Evolutionary conservation across 2,329 filamentous ascomycete genomes (phyloP).

Genomic region (Colletotrichum sp.): DNA sequence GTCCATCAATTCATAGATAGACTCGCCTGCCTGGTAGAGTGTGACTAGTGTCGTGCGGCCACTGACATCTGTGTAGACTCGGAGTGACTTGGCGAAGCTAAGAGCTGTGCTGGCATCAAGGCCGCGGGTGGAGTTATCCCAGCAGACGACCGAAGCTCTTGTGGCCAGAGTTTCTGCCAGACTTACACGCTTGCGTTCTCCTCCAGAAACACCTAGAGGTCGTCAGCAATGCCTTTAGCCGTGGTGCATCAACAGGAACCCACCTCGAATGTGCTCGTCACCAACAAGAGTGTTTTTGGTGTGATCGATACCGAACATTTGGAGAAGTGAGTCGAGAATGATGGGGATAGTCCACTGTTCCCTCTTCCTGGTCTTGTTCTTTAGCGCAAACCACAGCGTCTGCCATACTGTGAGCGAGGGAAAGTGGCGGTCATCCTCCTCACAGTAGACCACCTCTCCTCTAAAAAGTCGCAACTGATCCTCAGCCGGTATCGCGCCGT

Average conservation of each 20-base stretch:
- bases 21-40: conserved; percentile 48
- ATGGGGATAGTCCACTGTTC: conserved; percentile 68
- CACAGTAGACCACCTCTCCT: conserved; percentile 80
- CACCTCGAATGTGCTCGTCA: conserved; percentile 72
- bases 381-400: conserved; percentile 75
- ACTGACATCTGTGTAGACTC: conserved; percentile 77
- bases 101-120: conserved; percentile 80
- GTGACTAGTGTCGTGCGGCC: conserved; percentile 58
- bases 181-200: conserved; percentile 80
- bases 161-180: conserved; percentile 80
- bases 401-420: conserved; percentile 78
- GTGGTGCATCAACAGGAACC: neutral
- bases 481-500: conserved; percentile 72
- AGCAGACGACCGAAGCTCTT: conserved; percentile 75
- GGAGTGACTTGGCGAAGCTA: conserved; percentile 74
- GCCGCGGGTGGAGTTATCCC: conserved; percentile 84
- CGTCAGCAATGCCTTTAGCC: neutral
- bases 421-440: conserved; percentile 79
- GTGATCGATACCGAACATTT: conserved; percentile 80
- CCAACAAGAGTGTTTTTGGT: conserved; percentile 78
- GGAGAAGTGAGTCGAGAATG: conserved; percentile 72
- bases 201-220: conserved; percentile 65
- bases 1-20: conserved; percentile 65
- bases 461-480: conserved; percentile 72
- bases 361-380: conserved; percentile 76